A percentile compares a stretch with the other conserved stretches of the same genome.
These are phyloP conservation scores for Phytophthora cryptogea DNA, from an alignment of 352 stramenopile genomes.

Conservation along the genomic window DNA sequence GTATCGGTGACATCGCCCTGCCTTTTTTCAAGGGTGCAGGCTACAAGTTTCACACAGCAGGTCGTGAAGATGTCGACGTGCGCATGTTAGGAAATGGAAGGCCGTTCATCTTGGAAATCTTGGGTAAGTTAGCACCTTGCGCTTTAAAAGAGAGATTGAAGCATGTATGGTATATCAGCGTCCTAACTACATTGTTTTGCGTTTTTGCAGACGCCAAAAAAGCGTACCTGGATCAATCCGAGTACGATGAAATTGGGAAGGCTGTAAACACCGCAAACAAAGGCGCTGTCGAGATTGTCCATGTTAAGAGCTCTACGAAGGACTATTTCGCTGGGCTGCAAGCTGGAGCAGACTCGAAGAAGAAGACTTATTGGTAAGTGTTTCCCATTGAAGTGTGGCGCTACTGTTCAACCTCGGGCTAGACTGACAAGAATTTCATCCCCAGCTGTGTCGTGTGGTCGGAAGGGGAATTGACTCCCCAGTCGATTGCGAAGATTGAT, in stretches of 20 bases:
- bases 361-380: constrained; percentile 86
- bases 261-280: constrained; percentile 73
- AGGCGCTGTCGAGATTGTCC: constrained; percentile 83
- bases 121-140: constrained; percentile 36
- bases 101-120: constrained; percentile 90
- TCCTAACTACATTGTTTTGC: constrained; percentile 13
- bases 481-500: constrained; percentile 75
- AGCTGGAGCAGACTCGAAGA: constrained; percentile 82
- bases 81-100: constrained; percentile 95
- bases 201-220: constrained; percentile 73
- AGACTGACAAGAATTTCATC: neutral
- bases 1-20: constrained; percentile 76
- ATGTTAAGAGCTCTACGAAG: constrained; percentile 74
- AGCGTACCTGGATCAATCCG: constrained; percentile 53
- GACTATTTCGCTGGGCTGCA: constrained; percentile 84
- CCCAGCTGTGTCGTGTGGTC: constrained; percentile 82
- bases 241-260: constrained; percentile 59
- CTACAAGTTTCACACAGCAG: constrained; percentile 97
- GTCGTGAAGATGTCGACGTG: constrained; percentile 97
- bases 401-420: neutral
- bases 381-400: neutral
- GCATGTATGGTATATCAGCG: constrained; percentile 4
- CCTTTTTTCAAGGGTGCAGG: constrained; percentile 64
- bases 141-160: neutral
- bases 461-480: constrained; percentile 56